Base-by-base conservation (phyloP, 805 yeast species). In the Hanseniaspora lachancei region DNA sequence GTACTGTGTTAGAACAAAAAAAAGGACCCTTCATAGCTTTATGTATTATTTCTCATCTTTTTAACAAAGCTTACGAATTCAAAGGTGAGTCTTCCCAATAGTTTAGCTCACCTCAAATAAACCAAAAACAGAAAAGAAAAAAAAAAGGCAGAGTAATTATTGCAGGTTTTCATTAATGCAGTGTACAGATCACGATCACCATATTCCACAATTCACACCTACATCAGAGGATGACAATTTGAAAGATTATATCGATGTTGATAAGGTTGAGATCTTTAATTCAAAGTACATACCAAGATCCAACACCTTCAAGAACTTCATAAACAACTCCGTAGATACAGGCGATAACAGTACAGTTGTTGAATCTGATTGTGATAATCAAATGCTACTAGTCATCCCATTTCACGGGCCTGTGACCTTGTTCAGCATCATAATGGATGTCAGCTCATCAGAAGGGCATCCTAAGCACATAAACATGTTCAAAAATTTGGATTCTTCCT, bases 351-450 rank as follows among this genome's bases (percentile, higher is more conserved):
- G 80, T 71, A 59, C 69, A 39, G 62, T 68, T 71, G 64, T 81
- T 47, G 70, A 78, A 67, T 78, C 86, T 0, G 96, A 89, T 65
- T 80, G 85, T 2, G 97, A 91, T 63, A 79, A 82, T 57, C 96
- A 91, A 65, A 60, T 89, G 61, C 77, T 89, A 35, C 61, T 91
- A 35, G 77, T 79, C 54, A 77, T 91, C 32, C 97, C 96, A 32
- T 91, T 91, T 63, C 80, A 83, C 13, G 85, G 84, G 1, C 71
- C 77, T 24, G 88, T 86, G 42, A 86, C 83, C 64, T 68, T 91
- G 38, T 86, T 79, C 64, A 84, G 95, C 2, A 61, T 91, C 0
- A 77, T 85, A 2, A 59, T 91, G 12, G 62, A 62, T 18, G 16
- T 55, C 0, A 57, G 40, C 1, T 77, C 75, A 46, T 68, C 65